Base-by-base conservation (phyloP, 257 asterid genomes). In the Eustoma russellianum region DNA sequence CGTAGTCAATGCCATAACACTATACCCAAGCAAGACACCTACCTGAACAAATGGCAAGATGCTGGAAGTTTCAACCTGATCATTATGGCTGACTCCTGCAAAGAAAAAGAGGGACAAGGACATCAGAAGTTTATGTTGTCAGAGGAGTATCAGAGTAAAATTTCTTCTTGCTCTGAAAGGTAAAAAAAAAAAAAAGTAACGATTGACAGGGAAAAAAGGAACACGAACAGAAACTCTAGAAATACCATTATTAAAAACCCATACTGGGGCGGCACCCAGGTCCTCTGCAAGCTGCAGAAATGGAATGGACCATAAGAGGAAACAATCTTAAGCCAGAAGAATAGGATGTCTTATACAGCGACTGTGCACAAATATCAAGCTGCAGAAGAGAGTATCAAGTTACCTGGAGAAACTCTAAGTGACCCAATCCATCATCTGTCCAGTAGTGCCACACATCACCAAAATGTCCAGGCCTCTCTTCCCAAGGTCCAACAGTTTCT, bases 241-340 rank as follows among this genome's bases (percentile, higher is more conserved):
- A 51, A n/a, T 41, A 88, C 99, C 99, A 28, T 92, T 92, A 79
- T 92, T 92, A 75, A 92, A 92, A 43, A 88, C 99, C 99, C 99
- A 88, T 48, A 92, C 67, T 19, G 97, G 99, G 59, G 65, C 30
- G 52, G 97, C 68, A 38, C 80, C 99, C 68, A 92, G 78, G 81
- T 92, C 97, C 74, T 92, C 97, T 0, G 97, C 94, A 55, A 92
- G 99, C 99, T 92, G 88, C 71, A 68, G 50, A 60, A 58, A 50
- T 10, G 19, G 44, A 46, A 35, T n/a, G 58, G 47, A 24, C 18
- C 33, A 59, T 15, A 45, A 46, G 7, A 14, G 17, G 33, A 15
- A 15, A 28, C 16, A 30, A 33, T 34, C 12, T 30, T 16, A 13
- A 19, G 10, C 28, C 19, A 41, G 45, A 7, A 55, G 40, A 18